These are phyloP conservation scores for Rhodosporidiobolus sp. DNA, from an alignment of 768 basidiomycete species.

Conservation along the genomic window DNA sequence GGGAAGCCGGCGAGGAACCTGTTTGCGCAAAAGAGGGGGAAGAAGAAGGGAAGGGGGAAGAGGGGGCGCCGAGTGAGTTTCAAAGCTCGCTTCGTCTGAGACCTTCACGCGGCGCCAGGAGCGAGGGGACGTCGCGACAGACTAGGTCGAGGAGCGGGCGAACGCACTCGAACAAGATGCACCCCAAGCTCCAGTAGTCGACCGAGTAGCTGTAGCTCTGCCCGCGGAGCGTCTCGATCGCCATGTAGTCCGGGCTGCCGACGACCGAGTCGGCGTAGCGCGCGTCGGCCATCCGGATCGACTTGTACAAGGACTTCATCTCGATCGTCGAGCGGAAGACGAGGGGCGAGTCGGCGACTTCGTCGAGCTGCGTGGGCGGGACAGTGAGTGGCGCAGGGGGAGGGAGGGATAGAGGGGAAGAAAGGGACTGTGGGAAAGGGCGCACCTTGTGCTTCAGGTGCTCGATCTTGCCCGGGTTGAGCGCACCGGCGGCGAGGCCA, in stretches of 20 bases:
- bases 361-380: slow-evolving; percentile 66
- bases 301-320: slow-evolving; percentile 88
- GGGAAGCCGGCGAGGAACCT: slow-evolving; percentile 88
- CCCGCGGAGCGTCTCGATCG: slow-evolving; percentile 70
- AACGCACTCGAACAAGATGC: slow-evolving; percentile 83
- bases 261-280: slow-evolving; percentile 97
- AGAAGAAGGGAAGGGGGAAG: background rate
- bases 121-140: too few relatives aligned
- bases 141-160: too few relatives aligned
- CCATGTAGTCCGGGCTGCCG: slow-evolving; percentile 98
- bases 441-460: slow-evolving; percentile 84
- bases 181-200: slow-evolving; percentile 97
- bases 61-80: background rate
- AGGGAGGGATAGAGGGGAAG: background rate
- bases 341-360: slow-evolving; percentile 88
- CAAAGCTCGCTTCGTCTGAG: too few relatives aligned
- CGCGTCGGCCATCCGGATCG: slow-evolving; percentile 81
- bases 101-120: too few relatives aligned
- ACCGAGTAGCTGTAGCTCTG: slow-evolving; percentile 94
- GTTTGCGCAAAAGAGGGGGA: background rate
- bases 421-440: background rate
- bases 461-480: slow-evolving; percentile 91
- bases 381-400: too few relatives aligned
- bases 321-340: slow-evolving; percentile 89
- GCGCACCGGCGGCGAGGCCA: slow-evolving; percentile 90